Base-by-base conservation (phyloP, 176 grass and related monocot species). In the Canna indica region DNA sequence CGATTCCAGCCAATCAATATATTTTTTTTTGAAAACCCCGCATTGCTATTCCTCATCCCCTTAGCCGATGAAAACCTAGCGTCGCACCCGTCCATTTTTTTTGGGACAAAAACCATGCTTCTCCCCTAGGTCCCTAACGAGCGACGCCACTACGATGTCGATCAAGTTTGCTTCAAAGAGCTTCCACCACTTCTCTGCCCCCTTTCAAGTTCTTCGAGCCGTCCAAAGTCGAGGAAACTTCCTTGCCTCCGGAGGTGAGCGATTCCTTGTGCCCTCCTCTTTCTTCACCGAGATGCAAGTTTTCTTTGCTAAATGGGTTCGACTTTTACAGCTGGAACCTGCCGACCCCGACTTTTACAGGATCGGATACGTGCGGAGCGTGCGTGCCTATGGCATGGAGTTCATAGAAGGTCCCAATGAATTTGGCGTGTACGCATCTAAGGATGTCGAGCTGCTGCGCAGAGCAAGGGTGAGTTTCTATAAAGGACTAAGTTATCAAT, bases 311-410 rank as follows among this genome's bases (percentile, higher is more conserved):
- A 6, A 32, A 57, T 75, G 60, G 0, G 66, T 12, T 17, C 33
- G n/a, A n/a, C n/a, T n/a, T 48, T 26, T 20, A 15, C 81, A 96
- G 92, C 79, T 91, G 83, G 83, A 86, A 54, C 86, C 86, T 2
- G 81, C 88, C 17, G 92, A 96, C 76, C 92, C 88, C 11, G 92
- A 96, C 44, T 96, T 96, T 42, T 96, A 96, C 73, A 69, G 86
- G 74, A 96, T 96, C 44, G 92, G 88, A 15, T 96, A 91, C 68
- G 84, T 72, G 29, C 77, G 92, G 72, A 87, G 81, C 80, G 79
- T 96, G 82, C 76, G 92, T 64, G 92, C 88, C 9, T 96, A 89
- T 54, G 92, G 88, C 32, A 16, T 96, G 59, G 81, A 96, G 71
- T 96, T 91, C 81, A 79, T 91, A 79, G 93, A 96, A 82, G 88